Conservation (phyloP, 164 flowering plant species). For the Buxus sempervirens region DNA sequence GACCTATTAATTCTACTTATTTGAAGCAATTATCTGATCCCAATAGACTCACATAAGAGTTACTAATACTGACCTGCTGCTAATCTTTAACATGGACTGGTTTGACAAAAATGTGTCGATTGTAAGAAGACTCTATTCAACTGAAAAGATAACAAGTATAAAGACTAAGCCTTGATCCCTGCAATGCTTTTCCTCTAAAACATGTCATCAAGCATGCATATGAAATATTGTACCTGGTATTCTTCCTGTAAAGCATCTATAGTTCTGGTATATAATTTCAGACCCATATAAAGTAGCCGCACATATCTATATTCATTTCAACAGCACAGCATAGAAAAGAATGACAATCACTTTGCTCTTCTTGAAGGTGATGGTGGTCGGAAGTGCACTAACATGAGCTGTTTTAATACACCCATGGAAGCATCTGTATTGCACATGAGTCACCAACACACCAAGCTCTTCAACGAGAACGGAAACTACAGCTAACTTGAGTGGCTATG, state of each 20-base stretch:
- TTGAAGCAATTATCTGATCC: neutral
- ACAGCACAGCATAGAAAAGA: neutral
- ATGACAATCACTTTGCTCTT: neutral
- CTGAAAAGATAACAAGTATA: slow-evolving; percentile 35
- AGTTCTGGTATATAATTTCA: neutral
- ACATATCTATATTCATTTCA: neutral
- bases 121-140: slow-evolving; percentile 60
- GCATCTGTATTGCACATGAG: slow-evolving; percentile 72
- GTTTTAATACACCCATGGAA: slow-evolving; percentile 73
- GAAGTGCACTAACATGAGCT: slow-evolving; percentile 58
- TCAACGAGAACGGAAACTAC: slow-evolving; percentile 68
- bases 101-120: slow-evolving; percentile 53
- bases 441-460: slow-evolving; percentile 63
- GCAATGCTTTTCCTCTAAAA: neutral
- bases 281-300: neutral
- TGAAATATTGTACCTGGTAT: neutral
- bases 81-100: slow-evolving; percentile 35
- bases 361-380: slow-evolving; percentile 56
- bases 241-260: neutral
- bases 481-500: slow-evolving; percentile 47
- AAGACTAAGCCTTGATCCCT: neutral
- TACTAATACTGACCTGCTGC: neutral
- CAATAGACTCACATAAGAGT: neutral
- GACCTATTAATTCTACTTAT: too few species aligned
- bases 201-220: too few species aligned